Percentiles rank a stretch among this genome's conserved stretches.
Evolutionary conservation across 345 rosid genomes (phyloP).

Genomic region (Combretum micranthum): DNA sequence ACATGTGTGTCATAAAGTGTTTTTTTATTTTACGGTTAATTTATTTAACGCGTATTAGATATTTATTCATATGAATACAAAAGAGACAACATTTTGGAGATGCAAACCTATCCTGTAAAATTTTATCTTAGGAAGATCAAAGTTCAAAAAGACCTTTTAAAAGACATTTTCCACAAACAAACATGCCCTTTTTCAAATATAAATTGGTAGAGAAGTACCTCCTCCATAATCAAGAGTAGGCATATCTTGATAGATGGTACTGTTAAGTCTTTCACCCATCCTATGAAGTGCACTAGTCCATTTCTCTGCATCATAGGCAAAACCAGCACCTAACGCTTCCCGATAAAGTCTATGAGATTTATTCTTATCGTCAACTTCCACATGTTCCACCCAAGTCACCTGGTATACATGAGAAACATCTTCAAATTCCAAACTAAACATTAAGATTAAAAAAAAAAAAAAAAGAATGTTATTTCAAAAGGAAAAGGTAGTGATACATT

Average conservation of each 20-base stretch:
- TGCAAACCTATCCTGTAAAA: too few species aligned
- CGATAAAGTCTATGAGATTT: conserved; percentile 45
- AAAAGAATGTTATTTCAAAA: background rate
- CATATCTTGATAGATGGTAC: conserved; percentile 8
- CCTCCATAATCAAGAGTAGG: conserved; percentile 21
- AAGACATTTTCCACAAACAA: background rate
- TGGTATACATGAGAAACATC: conserved; percentile 7
- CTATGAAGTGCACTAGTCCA: conserved; percentile 52
- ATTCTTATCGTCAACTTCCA: conserved; percentile 51
- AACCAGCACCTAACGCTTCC: conserved; percentile 26
- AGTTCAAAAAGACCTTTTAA: background rate
- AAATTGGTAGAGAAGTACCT: conserved; percentile 18
- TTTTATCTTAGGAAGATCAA: too few species aligned
- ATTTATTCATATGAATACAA: too few species aligned
- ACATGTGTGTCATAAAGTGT: too few species aligned
- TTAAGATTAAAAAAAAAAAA: too few species aligned
- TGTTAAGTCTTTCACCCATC: conserved; percentile 52
- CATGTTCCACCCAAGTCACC: conserved; percentile 86
- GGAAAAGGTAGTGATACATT: too few species aligned
- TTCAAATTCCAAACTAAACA: background rate
- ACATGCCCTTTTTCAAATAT: background rate
- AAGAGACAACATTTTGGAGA: too few species aligned
- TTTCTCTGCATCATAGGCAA: conserved; percentile 59
- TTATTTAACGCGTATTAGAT: too few species aligned
- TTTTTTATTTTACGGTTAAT: too few species aligned